A percentile compares a stretch with the other conserved stretches of the same genome.
These are phyloP conservation scores for Penicillium sp. DNA, from an alignment of 2,329 filamentous ascomycete species.

Conservation along the genomic window DNA sequence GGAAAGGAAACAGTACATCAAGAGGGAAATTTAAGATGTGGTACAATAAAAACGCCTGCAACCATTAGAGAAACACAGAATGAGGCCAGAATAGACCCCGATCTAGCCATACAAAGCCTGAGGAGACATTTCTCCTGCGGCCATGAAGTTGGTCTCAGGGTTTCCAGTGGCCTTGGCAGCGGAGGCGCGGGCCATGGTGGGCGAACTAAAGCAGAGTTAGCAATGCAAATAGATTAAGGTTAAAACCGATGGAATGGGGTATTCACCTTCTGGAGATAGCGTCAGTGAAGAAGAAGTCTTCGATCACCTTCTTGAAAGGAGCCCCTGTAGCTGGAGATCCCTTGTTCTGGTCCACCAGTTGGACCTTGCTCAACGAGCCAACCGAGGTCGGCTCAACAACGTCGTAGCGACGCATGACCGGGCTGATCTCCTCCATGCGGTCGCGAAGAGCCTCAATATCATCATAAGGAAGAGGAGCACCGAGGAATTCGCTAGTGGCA, in stretches of 20 bases:
- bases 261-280: constrained; percentile 90
- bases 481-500: constrained; percentile 87
- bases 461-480: constrained; percentile 84
- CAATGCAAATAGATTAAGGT: constrained; percentile 1
- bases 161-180: constrained; percentile 83
- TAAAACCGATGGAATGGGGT: not conserved
- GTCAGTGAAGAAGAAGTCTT: constrained; percentile 99
- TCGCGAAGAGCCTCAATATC: constrained; percentile 86
- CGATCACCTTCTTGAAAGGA: constrained; percentile 79
- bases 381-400: constrained; percentile 80
- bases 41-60: constrained; percentile 40
- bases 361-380: constrained; percentile 78
- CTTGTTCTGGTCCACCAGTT: constrained; percentile 96
- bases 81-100: constrained; percentile 17
- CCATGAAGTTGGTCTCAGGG: constrained; percentile 76
- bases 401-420: constrained; percentile 85
- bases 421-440: constrained; percentile 93
- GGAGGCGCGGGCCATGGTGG: constrained; percentile 97
- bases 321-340: constrained; percentile 69
- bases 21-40: constrained; percentile 33
- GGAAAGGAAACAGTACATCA: constrained; percentile 25
- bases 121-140: constrained; percentile 58
- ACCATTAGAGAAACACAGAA: constrained; percentile 34
- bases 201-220: constrained; percentile 62
- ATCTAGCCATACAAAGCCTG: constrained; percentile 42